phyloP scores from a whole-genome alignment of 495 filamentous ascomycete genomes.

The Sphaerosporella brunnea region DNA sequence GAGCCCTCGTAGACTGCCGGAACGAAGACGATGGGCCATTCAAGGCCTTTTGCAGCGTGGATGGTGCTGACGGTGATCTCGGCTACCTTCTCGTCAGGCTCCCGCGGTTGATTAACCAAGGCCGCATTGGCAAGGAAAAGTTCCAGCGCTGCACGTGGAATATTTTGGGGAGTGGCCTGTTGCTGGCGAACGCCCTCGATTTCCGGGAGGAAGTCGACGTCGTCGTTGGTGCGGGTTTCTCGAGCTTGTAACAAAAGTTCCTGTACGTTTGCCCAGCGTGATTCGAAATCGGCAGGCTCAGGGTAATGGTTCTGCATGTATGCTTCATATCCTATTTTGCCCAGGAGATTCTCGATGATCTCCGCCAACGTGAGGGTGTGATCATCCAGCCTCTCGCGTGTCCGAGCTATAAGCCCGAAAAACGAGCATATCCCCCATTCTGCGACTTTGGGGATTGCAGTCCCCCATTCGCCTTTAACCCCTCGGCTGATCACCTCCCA shows the following conservation, averaged over 20 bases:
- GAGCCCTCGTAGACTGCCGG: constrained; percentile 79
- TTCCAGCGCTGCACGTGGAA: constrained; percentile 49
- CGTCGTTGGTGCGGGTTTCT: constrained; percentile 40
- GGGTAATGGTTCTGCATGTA: constrained; percentile 53
- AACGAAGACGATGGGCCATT: constrained; percentile 96
- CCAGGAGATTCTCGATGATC: constrained; percentile 57
- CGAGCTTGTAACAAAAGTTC: constrained; percentile 65
- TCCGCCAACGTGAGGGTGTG: constrained; percentile 36
- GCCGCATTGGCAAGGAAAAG: constrained; percentile 81
- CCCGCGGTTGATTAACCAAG: constrained; percentile 49
- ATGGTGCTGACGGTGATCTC: constrained; percentile 90
- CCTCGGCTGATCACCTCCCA: constrained; percentile 56
- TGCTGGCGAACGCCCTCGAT: constrained; percentile 66
- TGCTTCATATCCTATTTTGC: constrained; percentile 52
- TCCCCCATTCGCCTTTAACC: constrained; percentile 51
- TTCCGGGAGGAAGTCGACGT: constrained; percentile 49
- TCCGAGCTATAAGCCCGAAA: constrained; percentile 44
- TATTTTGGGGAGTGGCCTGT: constrained; percentile 29
- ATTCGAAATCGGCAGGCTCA: constrained; percentile 62
- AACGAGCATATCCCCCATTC: constrained; percentile 46
- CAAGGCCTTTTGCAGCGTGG: constrained; percentile 82
- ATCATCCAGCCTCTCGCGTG: constrained; percentile 38
- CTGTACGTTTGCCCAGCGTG: constrained; percentile 78
- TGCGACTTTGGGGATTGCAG: constrained; percentile 47
- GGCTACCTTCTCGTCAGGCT: constrained; percentile 36